phyloP scores from a whole-genome alignment of 2,329 filamentous ascomycete genomes.

The Fusarium sp. region DNA sequence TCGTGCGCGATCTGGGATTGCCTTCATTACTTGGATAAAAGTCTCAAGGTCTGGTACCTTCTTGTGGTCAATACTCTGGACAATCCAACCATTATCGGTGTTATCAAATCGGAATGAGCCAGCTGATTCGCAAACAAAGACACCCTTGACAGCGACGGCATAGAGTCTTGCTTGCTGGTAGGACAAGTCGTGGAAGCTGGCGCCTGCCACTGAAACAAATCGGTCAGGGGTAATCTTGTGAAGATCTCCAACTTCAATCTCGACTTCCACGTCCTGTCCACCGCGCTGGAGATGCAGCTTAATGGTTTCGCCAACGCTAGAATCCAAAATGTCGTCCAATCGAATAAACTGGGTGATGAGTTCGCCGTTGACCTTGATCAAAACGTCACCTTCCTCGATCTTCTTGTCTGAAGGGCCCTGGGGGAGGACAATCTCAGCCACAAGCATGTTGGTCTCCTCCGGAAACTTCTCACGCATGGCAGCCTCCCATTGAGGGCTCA shows the following conservation, averaged over 20 bases:
- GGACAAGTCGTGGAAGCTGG: conserved; percentile 93
- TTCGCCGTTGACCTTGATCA: conserved; percentile 93
- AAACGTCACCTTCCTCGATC: conserved; percentile 91
- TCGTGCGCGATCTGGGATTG: conserved; percentile 81
- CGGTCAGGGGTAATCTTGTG: conserved; percentile 95
- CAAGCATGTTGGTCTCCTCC: conserved; percentile 94
- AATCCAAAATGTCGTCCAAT: conserved; percentile 90
- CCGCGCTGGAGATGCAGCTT: conserved; percentile 87
- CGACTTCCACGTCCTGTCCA: conserved; percentile 85
- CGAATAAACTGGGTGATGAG: conserved; percentile 92
- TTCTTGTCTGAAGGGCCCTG: conserved; percentile 87
- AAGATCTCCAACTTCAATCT: conserved; percentile 86
- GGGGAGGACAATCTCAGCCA: conserved; percentile 93
- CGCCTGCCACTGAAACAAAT: conserved; percentile 93
- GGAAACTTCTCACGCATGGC: conserved; percentile 85
- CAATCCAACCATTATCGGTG: conserved; percentile 89
- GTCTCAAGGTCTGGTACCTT: conserved; percentile 86
- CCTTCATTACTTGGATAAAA: conserved; percentile 91
- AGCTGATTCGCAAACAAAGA: conserved; percentile 93
- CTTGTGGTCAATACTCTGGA: conserved; percentile 91
- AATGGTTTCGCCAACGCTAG: conserved; percentile 81
- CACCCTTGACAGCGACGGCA: conserved; percentile 88
- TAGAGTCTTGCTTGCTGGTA: conserved; percentile 98
- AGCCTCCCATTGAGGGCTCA: conserved; percentile 87
- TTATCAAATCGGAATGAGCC: conserved; percentile 96